A percentile compares a stretch with the other conserved stretches of the same genome.
Evolutionary conservation across 768 basidiomycete species (phyloP).

Genomic region (Calocybe gangraenosa): DNA sequence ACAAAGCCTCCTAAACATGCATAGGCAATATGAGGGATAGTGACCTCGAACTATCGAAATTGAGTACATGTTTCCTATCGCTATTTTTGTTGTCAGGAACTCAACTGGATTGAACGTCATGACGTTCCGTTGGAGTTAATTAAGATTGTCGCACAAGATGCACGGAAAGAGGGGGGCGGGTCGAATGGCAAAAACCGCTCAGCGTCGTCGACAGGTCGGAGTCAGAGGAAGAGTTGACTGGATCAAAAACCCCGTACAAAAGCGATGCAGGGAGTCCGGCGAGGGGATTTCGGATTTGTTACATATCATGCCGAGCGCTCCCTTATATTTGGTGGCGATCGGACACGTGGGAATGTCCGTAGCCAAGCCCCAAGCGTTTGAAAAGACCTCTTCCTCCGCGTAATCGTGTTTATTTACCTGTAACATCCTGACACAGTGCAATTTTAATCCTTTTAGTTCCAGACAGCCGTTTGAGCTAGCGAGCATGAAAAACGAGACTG

Average conservation of each 20-base stretch:
- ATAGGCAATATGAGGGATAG: constrained; percentile 72
- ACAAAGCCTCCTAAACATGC: constrained; percentile 79
- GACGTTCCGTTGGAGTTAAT: constrained; percentile 16
- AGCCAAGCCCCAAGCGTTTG: constrained; percentile 5
- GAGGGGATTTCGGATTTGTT: constrained; percentile 7
- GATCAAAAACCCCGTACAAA: constrained; percentile 9
- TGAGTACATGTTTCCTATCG: not conserved
- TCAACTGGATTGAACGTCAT: constrained; percentile 50
- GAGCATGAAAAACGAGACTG: no score
- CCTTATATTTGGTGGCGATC: constrained; percentile 11
- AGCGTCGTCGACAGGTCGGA: constrained; percentile 11
- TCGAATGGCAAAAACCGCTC: constrained; percentile 19
- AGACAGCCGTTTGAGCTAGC: no score
- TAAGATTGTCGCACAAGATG: constrained; percentile 6
- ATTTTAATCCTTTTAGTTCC: no score
- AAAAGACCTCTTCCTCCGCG: no score
- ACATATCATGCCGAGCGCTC: constrained; percentile 19
- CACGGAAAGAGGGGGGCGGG: not conserved
- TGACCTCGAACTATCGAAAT: constrained; percentile 50
- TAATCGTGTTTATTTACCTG: no score
- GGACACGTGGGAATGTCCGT: constrained; percentile 13
- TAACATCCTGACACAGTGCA: no score
- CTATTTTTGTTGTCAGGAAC: constrained; percentile 11
- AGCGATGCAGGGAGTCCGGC: constrained; percentile 2
- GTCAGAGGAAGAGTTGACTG: constrained; percentile 1